Conservation (phyloP, 2,329 filamentous ascomycete genomes). For the Colletotrichum abscissum region DNA sequence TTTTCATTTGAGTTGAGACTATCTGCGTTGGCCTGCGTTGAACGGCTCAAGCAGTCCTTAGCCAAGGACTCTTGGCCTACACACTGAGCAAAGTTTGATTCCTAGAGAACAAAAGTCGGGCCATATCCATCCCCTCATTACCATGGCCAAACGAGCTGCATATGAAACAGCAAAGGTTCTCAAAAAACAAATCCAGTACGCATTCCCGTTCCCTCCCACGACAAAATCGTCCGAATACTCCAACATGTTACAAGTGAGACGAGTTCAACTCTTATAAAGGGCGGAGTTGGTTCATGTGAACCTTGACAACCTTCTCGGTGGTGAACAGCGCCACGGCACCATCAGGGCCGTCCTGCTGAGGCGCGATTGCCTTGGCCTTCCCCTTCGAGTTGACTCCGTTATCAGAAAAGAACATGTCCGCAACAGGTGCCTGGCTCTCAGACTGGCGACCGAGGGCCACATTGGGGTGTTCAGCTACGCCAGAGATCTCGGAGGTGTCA, state of each 20-base stretch:
- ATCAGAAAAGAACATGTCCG: neutral
- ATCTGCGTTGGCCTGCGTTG: neutral
- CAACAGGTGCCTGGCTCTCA: neutral
- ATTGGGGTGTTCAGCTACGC: neutral
- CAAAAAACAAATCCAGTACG: neutral
- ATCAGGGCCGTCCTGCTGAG: neutral
- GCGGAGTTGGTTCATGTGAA: neutral
- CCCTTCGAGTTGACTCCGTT: neutral
- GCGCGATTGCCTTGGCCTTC: neutral
- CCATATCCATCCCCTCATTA: neutral
- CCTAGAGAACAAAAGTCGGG: neutral
- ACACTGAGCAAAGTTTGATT: neutral
- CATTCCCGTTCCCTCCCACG: neutral
- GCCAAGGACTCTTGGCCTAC: neutral
- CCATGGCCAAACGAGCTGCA: neutral
- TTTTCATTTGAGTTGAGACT: neutral
- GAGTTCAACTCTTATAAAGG: neutral
- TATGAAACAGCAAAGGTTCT: neutral
- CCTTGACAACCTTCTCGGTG: neutral
- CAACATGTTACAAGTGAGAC: neutral
- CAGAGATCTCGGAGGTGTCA: slow-evolving; percentile 15
- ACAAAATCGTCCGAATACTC: neutral
- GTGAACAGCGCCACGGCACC: neutral
- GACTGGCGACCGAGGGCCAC: neutral
- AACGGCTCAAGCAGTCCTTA: neutral